These are phyloP conservation scores for Globisporangium takayamanum DNA, from an alignment of 352 stramenopile species.

Conservation along the genomic window DNA sequence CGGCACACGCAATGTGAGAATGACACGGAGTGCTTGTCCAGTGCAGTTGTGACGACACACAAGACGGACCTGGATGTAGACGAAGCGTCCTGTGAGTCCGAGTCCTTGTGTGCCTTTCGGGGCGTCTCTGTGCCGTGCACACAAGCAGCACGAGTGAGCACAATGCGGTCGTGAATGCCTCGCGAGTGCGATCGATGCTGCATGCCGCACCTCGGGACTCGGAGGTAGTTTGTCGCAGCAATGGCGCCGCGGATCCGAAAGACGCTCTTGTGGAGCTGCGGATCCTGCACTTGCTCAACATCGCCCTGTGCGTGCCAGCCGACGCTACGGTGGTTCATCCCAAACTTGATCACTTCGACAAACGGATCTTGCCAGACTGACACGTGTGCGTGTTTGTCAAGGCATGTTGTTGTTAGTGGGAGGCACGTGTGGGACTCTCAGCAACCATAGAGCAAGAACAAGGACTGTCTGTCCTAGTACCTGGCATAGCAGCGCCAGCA, in stretches of 20 bases:
- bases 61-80: constrained; percentile 57
- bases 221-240: constrained; percentile 65
- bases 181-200: background rate
- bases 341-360: constrained; percentile 81
- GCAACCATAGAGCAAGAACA: background rate
- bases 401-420: no score
- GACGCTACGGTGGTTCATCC: constrained; percentile 48
- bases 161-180: background rate
- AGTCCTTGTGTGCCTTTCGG: constrained; percentile 47
- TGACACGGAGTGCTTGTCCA: background rate
- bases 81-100: constrained; percentile 56
- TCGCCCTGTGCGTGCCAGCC: constrained; percentile 56
- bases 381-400: no score
- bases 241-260: constrained; percentile 70
- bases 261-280: constrained; percentile 68
- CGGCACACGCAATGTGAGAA: background rate
- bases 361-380: constrained; percentile 82
- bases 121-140: constrained; percentile 21
- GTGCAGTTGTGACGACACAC: background rate
- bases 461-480: constrained; percentile 3
- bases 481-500: constrained; percentile 19
- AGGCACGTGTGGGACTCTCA: background rate
- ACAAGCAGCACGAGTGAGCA: background rate
- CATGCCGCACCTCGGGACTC: constrained; percentile 39
- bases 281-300: constrained; percentile 61